Base-by-base conservation (phyloP, 148 eudicot genomes). In the Rhododendron molle region DNA sequence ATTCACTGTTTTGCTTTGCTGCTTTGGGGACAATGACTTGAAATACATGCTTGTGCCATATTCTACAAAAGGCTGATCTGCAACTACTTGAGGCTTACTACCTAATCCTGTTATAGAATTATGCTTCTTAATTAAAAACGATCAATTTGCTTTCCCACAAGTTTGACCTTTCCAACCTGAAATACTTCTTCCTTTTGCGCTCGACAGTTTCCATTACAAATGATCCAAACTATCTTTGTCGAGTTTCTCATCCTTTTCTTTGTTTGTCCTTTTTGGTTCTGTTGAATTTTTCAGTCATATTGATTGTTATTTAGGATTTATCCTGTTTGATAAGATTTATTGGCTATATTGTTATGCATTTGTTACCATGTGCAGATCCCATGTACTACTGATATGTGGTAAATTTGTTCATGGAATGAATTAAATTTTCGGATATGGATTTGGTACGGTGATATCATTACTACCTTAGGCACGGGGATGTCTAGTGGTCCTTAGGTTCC, bases 21-120 rank as follows among this genome's bases (percentile, higher is more conserved):
- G n/a, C 8, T 82, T 82, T n/a, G 36, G 74, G 20, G 50, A 67
- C n/a, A 60, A 82, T 60, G 84, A 82, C 73, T 58, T 60, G 83
- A 20, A 20, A 21, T 14, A 20, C 62, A 30, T 21, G 47, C 28
- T 82, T 23, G 50, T 40, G 76, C 40, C 46, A 21, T 28, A 56
- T 13, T 56, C 46, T 52, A 4, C 5, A 4, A 10, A 56, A 40
- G 43, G 3, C 71, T 81, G 69, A 34, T 56, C 71, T 34, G 7
- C 71, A 56, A 81, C 1, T 32, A 20, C 40, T 16, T 18, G 67
- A 20, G 67, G 43, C 26, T 56, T 81, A 21, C 46, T 32, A 30
- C 15, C 14, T 20, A 34, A 13, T 58, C 16, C 8, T 23, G 40
- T 82, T 60, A 38, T 34, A 23, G 10, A 26, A 23, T 38, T 8